phyloP scores from a whole-genome alignment of 2,329 filamentous ascomycete species.

The Fusarium euwallaceae region DNA sequence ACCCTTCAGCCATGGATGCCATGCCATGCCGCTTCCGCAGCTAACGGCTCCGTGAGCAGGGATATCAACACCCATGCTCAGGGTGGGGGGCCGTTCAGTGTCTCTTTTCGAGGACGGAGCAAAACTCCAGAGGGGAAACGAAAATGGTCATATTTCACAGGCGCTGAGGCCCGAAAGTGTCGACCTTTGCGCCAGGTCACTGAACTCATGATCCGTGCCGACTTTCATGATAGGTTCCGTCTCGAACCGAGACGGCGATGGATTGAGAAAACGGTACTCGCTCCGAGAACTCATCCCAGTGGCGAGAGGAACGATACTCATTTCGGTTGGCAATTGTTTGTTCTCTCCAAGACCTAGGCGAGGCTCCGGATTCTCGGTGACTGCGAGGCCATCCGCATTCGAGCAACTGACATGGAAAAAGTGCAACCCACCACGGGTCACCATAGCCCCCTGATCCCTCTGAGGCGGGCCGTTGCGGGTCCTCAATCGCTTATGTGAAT shows the following conservation, averaged over 20 bases:
- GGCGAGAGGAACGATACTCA: conserved; percentile 16
- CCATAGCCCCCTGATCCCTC: conserved; percentile 1
- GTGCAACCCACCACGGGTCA: conserved; percentile 3
- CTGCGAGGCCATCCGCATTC: background rate
- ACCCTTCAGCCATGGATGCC: background rate
- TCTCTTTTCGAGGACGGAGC: background rate
- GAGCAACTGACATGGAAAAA: background rate
- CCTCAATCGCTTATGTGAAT: conserved; percentile 21
- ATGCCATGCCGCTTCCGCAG: background rate
- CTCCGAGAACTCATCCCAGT: conserved; percentile 3
- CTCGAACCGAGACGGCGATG: background rate
- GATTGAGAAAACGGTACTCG: background rate
- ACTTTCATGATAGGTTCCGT: background rate
- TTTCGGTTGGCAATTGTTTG: background rate
- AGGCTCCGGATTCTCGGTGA: conserved; percentile 3
- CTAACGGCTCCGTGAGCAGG: background rate
- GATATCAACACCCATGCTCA: conserved; percentile 7
- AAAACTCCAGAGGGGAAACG: background rate
- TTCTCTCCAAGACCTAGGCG: conserved; percentile 11
- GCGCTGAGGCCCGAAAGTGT: background rate
- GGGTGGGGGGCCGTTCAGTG: background rate
- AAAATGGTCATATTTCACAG: background rate
- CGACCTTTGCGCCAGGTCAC: background rate
- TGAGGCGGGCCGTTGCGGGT: conserved; percentile 26
- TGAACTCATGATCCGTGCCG: background rate